Evolutionary conservation across 257 asterid genomes (phyloP).

Genomic region (Paulownia fortunei): DNA sequence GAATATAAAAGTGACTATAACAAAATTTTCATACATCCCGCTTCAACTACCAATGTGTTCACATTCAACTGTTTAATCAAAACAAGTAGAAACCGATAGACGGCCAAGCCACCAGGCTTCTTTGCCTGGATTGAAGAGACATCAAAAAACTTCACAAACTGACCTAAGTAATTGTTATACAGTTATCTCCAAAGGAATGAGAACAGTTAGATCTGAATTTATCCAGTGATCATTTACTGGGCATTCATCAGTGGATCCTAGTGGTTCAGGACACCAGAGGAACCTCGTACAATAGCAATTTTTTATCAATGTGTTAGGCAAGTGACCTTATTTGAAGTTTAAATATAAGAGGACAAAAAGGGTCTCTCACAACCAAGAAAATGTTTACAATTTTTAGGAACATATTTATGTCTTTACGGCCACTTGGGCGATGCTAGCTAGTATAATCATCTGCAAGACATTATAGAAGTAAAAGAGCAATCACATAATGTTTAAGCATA

Average conservation of each 20-base stretch:
- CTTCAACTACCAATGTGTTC: not conserved
- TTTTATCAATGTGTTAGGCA: not conserved
- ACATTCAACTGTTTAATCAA: not conserved
- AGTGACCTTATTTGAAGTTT: not conserved
- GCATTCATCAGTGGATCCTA: not conserved
- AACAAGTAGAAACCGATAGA: not conserved
- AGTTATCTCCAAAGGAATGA: not conserved
- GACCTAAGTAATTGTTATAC: not conserved
- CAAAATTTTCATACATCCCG: not conserved
- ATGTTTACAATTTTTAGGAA: not conserved
- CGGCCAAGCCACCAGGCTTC: conserved; percentile 7
- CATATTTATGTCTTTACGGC: not conserved
- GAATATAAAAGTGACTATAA: not conserved
- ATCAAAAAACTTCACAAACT: not conserved
- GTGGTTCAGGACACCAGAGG: not conserved
- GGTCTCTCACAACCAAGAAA: not conserved
- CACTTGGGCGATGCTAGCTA: not conserved
- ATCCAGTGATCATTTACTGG: not conserved
- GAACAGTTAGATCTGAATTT: not conserved
- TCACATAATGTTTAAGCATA: not conserved
- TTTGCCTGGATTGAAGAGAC: conserved; percentile 12
- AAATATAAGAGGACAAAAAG: not conserved
- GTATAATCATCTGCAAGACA: conserved; percentile 3
- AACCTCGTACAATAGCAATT: not conserved
- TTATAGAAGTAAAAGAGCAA: not conserved